A percentile compares a stretch with the other conserved stretches of the same genome.
phyloP scores from a whole-genome alignment of 1,139 yeast species.

The Petasospora rhodanensis region DNA sequence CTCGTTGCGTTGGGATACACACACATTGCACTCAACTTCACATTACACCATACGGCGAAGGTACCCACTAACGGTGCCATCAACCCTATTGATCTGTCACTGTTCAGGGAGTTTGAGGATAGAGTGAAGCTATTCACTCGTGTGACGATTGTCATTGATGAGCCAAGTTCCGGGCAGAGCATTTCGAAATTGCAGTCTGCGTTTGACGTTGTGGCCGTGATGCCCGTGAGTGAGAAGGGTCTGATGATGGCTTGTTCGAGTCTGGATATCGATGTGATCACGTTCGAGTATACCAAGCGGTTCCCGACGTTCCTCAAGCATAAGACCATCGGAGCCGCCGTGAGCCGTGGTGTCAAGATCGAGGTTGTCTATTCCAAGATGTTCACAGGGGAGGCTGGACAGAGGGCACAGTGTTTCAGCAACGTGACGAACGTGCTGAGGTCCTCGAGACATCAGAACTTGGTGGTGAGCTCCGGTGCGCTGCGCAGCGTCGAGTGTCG shows the following conservation, averaged over 20 bases:
- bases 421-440: constrained; percentile 76
- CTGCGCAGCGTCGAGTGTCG: constrained; percentile 53
- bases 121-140: constrained; percentile 63
- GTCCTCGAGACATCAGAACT: constrained; percentile 76
- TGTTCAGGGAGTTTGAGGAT: constrained; percentile 29
- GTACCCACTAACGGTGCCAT: constrained; percentile 45
- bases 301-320: constrained; percentile 79
- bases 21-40: constrained; percentile 69
- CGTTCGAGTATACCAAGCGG: constrained; percentile 61
- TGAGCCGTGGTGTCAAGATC: constrained; percentile 75
- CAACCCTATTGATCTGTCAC: constrained; percentile 35
- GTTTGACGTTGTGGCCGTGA: constrained; percentile 79
- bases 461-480: constrained; percentile 79
- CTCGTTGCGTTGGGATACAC: constrained; percentile 63
- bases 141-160: constrained; percentile 70
- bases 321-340: constrained; percentile 78
- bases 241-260: constrained; percentile 66
- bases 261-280: constrained; percentile 74
- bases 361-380: constrained; percentile 66
- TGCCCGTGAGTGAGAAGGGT: constrained; percentile 78
- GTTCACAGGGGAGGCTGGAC: constrained; percentile 34
- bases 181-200: constrained; percentile 54
- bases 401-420: constrained; percentile 58
- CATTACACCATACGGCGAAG: constrained; percentile 50
- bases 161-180: constrained; percentile 72